These are phyloP conservation scores for Termitomyces sp. DNA, from an alignment of 768 basidiomycete species.

Conservation along the genomic window DNA sequence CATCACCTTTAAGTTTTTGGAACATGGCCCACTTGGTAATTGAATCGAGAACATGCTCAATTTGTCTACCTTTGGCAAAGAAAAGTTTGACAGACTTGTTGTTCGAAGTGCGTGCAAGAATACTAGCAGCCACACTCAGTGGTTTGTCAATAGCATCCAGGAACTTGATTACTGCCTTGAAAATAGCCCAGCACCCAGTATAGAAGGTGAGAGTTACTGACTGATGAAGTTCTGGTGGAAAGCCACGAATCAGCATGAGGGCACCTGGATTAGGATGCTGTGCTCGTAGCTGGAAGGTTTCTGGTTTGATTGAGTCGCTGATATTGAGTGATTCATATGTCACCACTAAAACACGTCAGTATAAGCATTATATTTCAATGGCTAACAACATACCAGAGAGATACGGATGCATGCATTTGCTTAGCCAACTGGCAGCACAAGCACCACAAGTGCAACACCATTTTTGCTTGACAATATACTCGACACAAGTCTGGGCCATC, in stretches of 20 bases:
- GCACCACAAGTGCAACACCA: slow-evolving; percentile 14
- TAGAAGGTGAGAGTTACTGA: slow-evolving; percentile 17
- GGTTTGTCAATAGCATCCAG: slow-evolving; percentile 4
- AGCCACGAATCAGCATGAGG: background rate
- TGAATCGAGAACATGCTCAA: slow-evolving; percentile 21
- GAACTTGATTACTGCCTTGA: slow-evolving; percentile 13
- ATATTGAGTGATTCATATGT: background rate
- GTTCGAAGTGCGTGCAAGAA: background rate
- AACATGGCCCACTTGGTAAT: slow-evolving; percentile 17
- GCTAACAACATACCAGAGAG: background rate
- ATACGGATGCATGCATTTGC: slow-evolving; percentile 7
- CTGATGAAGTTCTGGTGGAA: slow-evolving; percentile 1
- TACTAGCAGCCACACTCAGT: background rate
- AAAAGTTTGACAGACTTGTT: slow-evolving; percentile 3
- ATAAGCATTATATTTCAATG: background rate
- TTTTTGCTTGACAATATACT: slow-evolving; percentile 14
- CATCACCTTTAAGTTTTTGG: slow-evolving; percentile 8
- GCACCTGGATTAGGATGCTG: background rate
- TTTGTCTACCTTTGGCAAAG: slow-evolving; percentile 20
- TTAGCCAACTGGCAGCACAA: slow-evolving; percentile 17
- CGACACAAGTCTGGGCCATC: background rate
- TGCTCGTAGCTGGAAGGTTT: background rate
- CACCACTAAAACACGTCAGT: background rate
- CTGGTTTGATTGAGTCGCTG: background rate
- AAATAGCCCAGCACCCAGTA: slow-evolving; percentile 18